Evolutionary conservation across 2,329 filamentous ascomycete genomes (phyloP), one percentile per base, ranked within the genome.

Genomic region (Pseudogymnoascus sp.): DNA sequence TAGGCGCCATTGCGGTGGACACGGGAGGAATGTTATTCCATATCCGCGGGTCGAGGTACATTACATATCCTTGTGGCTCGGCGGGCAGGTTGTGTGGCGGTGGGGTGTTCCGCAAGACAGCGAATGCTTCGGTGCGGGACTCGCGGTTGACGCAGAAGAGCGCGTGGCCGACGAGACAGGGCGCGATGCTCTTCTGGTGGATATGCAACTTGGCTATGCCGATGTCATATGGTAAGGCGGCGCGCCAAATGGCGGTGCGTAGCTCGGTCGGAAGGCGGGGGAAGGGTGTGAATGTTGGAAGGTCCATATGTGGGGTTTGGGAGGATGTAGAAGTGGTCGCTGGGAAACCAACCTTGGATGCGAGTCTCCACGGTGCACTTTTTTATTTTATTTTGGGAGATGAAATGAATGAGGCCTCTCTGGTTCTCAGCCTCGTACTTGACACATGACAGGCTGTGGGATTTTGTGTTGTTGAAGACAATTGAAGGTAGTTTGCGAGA

Each of bases 221-320:
- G n/a, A 33, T 4, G n/a, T 56, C 5, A 56, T n/a, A 33, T 13
- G 69, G 66, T 11, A 69, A 64, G 19, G 64, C 64, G 63, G 65
- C 31, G 6, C 61, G 44, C 61, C 66, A 69, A n/a, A 70, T 70
- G 37, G 62, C 67, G 19, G 62, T 44, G 7, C 68, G 66, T 26
- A 70, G 61, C 63, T 70, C 68, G 7, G 62, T 31, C 4, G 68
- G 69, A 2, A 70, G 64, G n/a, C 44, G 61, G 26, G 67, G 42
- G 61, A 70, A 69, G 40, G 62, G 61, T 19, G 47, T 47, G 38
- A 69, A 68, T 26, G 62, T 56, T 16, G 47, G 26, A 8, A 33
- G 26, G 26, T 31, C 10, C 10, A 7, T 53, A 26, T 31, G 13
- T 31, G 26, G 14, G 11, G 19, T 14, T 26, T 47, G 42, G 21